A percentile compares a stretch with the other conserved stretches of the same genome.
phyloP scores from a whole-genome alignment of 768 basidiomycete species.

The Phlebiopsis gigantea region DNA sequence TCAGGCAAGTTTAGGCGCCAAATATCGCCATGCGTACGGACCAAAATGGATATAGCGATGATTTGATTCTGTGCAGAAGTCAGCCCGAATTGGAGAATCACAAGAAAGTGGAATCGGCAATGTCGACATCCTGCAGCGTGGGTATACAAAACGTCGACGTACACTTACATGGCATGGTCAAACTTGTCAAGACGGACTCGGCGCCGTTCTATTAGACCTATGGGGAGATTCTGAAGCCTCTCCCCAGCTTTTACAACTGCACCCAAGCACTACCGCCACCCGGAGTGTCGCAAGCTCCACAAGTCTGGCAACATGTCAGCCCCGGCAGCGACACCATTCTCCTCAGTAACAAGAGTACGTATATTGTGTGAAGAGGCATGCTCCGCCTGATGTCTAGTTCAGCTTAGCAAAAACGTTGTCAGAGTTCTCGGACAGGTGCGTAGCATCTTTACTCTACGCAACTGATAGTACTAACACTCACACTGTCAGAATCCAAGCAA shows the following conservation, averaged over 20 bases:
- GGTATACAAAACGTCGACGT: background rate
- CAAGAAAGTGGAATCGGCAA: background rate
- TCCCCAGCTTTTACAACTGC: no score
- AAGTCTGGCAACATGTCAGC: background rate
- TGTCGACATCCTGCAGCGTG: background rate
- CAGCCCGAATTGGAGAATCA: background rate
- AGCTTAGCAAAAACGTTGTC: constrained; percentile 67
- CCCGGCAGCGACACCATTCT: background rate
- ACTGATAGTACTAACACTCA: background rate
- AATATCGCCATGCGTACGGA: background rate
- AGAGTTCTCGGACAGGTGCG: constrained; percentile 74
- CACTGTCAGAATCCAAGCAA: constrained; percentile 72
- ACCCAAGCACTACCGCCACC: background rate
- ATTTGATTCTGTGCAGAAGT: background rate
- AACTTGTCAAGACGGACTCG: background rate
- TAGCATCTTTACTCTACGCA: background rate
- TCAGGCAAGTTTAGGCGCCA: background rate
- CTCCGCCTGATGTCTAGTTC: background rate
- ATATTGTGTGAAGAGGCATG: no score
- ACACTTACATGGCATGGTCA: no score
- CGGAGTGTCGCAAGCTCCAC: background rate
- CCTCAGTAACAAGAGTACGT: background rate
- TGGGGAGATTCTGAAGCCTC: background rate
- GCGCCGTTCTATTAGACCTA: background rate
- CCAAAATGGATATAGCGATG: background rate